Base-by-base conservation (phyloP, 2,329 filamentous ascomycete genomes). In the Penicillium sp. region DNA sequence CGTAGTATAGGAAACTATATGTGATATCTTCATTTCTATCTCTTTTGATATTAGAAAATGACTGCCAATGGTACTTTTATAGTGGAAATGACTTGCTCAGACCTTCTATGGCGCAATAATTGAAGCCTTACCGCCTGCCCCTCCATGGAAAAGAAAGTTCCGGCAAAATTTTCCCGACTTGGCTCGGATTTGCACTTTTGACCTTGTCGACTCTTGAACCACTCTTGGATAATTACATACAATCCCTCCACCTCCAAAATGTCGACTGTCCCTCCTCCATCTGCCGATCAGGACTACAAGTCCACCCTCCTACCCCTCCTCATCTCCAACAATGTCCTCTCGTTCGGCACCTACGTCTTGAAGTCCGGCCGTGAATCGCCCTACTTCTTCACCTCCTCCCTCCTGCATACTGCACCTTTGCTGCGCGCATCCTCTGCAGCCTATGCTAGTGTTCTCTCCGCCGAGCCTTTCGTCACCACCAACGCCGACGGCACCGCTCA, bases 331-430 rank as follows among this genome's bases (percentile, higher is more conserved):
- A 73, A 73, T 56, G 76, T 75, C 54, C 70, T 79, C 42, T 71
- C 75, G 21, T 78, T 78, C 62, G 76, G 76, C 55, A 71, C 71
- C 50, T 78, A 72, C 79, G 90, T 92, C 68, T 86, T 99, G 72
- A 99, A 99, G 80, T 97, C 93, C 54, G 90, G 91, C 77, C 90
- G 93, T 70, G 73, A 77, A 69, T 96, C 92, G 13, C 94, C 94
- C 42, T 97, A 97, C 84, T 97, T 97, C 82, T 96, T 97, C 86
- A 97, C 96, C 77, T 92, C 93, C 47, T 92, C 93, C 59, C 86
- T 90, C 69, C 95, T 97, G 78, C 91, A 94, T 82, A 88, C 87
- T 52, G 89, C 89, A 23, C 83, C 87, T 61, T 85, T 96, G 31
- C 86, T 95, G 62, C 84, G 84, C 62, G 86, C 91, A 56, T 90